Evolutionary conservation across 345 rosid genomes (phyloP).

Genomic region (Euphorbia lathyris): DNA sequence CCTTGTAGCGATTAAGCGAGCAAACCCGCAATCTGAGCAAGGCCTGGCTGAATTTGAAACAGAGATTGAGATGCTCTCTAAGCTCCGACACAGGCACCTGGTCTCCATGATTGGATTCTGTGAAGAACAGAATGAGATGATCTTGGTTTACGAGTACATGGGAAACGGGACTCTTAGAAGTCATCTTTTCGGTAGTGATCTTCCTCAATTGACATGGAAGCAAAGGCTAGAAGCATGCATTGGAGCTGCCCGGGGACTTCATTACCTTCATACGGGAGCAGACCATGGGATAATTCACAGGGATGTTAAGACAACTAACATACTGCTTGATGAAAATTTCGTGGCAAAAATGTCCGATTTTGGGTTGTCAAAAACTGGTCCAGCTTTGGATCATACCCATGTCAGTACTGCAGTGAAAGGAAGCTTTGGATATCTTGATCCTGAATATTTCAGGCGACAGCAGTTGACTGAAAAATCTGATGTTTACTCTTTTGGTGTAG

Average conservation of each 20-base stretch:
- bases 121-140: constrained; percentile 85
- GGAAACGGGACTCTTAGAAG: constrained; percentile 81
- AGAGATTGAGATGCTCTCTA: constrained; percentile 84
- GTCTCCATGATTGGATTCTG: constrained; percentile 92
- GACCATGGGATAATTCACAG: constrained; percentile 86
- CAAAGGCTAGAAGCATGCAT: constrained; percentile 77
- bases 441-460: constrained; percentile 79
- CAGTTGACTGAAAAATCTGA: constrained; percentile 89
- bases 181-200: constrained; percentile 72
- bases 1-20: constrained; percentile 74
- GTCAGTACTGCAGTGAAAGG: constrained; percentile 97
- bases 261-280: constrained; percentile 90
- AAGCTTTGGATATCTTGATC: constrained; percentile 88
- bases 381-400: constrained; percentile 84
- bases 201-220: constrained; percentile 76
- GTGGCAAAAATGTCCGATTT: constrained; percentile 94
- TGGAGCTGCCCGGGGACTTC: constrained; percentile 83
- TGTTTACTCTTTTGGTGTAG: constrained; percentile 87
- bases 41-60: constrained; percentile 87
- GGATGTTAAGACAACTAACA: constrained; percentile 89
- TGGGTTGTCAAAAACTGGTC: constrained; percentile 79
- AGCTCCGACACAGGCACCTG: constrained; percentile 83
- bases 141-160: constrained; percentile 91
- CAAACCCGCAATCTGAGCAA: constrained; percentile 87
- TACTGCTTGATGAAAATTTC: constrained; percentile 65